These are phyloP conservation scores for Halenospora varia DNA, from an alignment of 495 filamentous ascomycete species.

Conservation along the genomic window DNA sequence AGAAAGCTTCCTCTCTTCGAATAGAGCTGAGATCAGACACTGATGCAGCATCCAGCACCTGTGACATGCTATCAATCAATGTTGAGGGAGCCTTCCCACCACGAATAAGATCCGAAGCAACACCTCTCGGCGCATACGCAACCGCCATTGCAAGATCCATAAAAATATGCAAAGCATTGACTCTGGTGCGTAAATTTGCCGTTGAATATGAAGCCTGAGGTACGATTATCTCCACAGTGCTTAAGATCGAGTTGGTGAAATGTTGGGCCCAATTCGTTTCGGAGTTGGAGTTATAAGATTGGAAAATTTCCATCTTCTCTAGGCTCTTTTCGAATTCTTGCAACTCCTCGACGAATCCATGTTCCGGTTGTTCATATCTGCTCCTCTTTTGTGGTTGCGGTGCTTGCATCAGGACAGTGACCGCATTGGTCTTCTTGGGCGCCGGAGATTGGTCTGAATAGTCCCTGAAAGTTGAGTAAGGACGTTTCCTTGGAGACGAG, in stretches of 20 bases:
- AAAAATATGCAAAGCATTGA: constrained; percentile 6
- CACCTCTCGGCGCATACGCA: neutral
- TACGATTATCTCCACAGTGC: neutral
- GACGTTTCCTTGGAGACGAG: neutral
- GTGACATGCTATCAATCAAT: neutral
- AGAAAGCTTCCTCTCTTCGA: neutral
- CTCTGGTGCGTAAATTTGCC: neutral
- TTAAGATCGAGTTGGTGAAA: neutral
- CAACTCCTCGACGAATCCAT: neutral
- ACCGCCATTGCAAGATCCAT: constrained; percentile 1
- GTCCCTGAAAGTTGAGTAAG: neutral
- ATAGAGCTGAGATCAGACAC: neutral
- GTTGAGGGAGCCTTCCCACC: neutral
- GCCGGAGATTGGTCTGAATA: neutral
- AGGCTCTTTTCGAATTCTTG: neutral
- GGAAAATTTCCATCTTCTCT: neutral
- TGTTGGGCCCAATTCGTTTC: neutral
- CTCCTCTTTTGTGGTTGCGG: neutral
- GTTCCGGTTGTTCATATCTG: neutral
- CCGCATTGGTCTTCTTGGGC: neutral
- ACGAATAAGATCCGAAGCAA: neutral
- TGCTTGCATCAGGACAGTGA: neutral
- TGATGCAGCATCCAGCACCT: neutral
- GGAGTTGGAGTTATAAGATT: neutral
- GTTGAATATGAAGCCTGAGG: neutral